Evolutionary conservation across 495 filamentous ascomycete species (phyloP), one percentile per base, ranked within the genome.

Genomic region (Daldinia loculata): DNA sequence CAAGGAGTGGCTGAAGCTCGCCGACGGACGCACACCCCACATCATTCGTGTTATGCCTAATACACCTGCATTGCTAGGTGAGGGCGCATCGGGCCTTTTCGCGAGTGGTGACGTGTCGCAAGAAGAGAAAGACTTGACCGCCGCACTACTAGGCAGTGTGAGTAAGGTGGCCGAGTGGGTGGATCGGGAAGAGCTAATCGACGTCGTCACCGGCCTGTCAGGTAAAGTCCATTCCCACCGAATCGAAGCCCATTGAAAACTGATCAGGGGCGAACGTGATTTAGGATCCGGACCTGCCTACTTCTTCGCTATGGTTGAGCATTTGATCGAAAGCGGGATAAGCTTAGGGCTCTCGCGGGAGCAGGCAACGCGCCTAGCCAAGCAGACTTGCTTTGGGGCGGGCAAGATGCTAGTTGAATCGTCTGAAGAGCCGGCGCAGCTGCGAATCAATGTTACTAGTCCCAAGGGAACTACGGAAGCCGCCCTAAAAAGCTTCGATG

Each of bases 1-100:
- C 61, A 75, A 63, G 64, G 72, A 73, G 45, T 79, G 77, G 77
- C 55, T 79, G 15, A 69, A 62, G 55, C 71, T 75, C n/a, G 62
- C 73, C 38, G 77, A 72, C 53, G 77, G 77, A 4, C 71, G 74
- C 39, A 63, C 67, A 8, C 76, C 76, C 6, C 76, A 75, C 29
- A 75, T 79, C 34, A 69, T 80, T 7, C 72, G 79, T 19, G 79
- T 79, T 50, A 80, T 80, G 79, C 79, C 79, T 6, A 80, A 80
- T 56, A 80, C 79, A n/a, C 79, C 79, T n/a, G 77, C 79, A 2
- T 58, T 80, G 32, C 67, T 79, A 15, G 74, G 76, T 26, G 79
- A 80, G 55, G 79, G 79, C 39, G 79, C 79, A 8, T 75, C 76
- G 2, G 79, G 79, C 6, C 71, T 80, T 9, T 79, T 70, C 63